phyloP scores from a whole-genome alignment of 2,329 filamentous ascomycete genomes.

The Alternaria longipes region DNA sequence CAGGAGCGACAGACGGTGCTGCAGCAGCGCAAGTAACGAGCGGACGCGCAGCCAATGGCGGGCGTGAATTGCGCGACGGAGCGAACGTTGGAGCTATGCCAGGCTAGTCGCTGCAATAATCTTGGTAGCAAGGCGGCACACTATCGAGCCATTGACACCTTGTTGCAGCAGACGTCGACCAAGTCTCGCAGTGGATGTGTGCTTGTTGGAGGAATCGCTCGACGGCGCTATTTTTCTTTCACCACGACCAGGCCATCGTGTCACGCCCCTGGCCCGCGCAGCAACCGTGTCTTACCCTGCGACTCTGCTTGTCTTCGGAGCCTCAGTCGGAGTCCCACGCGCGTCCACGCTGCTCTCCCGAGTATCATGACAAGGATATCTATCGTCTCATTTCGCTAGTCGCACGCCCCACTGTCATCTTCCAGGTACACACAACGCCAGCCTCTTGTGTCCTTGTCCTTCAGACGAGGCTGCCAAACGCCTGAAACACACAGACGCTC shows the following conservation, averaged over 20 bases:
- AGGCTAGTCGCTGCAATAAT: constrained; percentile 19
- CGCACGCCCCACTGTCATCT: constrained; percentile 9
- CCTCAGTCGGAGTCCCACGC: neutral
- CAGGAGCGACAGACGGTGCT: constrained; percentile 14
- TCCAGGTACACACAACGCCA: constrained; percentile 3
- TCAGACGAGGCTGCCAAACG: neutral
- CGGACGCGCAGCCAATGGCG: constrained; percentile 25
- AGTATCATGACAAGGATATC: constrained; percentile 3
- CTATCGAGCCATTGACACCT: constrained; percentile 12
- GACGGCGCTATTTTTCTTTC: neutral
- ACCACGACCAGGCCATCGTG: neutral
- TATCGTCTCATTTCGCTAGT: constrained; percentile 20
- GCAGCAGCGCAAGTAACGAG: constrained; percentile 10
- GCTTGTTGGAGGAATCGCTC: neutral
- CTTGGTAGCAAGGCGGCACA: constrained; percentile 16
- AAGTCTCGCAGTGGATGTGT: neutral
- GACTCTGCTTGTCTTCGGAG: constrained; percentile 3
- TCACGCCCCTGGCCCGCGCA: constrained; percentile 6
- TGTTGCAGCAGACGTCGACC: neutral
- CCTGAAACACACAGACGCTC: constrained; percentile 19
- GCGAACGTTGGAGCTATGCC: constrained; percentile 22
- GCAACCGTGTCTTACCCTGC: constrained; percentile 2
- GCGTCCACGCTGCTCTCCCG: constrained; percentile 4
- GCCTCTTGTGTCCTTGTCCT: neutral
- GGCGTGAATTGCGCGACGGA: constrained; percentile 12